Evolutionary conservation across 805 yeast species (phyloP).

Genomic region (Wickerhamomyces pijperi): DNA sequence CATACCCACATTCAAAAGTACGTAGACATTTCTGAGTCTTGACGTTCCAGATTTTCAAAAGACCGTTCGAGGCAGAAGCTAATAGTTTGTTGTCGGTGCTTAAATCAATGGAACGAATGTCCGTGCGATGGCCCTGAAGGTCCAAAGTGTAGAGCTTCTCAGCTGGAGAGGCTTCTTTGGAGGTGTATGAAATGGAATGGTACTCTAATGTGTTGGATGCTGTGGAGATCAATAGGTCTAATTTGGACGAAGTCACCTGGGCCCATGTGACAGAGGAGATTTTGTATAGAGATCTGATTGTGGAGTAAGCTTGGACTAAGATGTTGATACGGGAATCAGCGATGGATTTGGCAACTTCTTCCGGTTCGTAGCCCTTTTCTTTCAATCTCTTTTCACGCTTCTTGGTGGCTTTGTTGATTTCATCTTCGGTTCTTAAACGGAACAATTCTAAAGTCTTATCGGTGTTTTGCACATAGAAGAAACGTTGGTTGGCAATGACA

Average conservation of each 20-base stretch:
- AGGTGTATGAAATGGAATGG: constrained; percentile 49
- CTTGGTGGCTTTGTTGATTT: constrained; percentile 63
- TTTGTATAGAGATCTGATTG: constrained; percentile 53
- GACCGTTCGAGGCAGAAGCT: constrained; percentile 87
- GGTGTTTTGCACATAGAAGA: constrained; percentile 63
- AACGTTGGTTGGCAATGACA: constrained; percentile 22
- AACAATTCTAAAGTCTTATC: constrained; percentile 76
- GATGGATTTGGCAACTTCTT: constrained; percentile 43
- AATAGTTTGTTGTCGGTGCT: constrained; percentile 71
- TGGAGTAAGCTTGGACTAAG: constrained; percentile 57
- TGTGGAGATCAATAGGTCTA: constrained; percentile 56
- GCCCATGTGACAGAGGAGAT: constrained; percentile 64
- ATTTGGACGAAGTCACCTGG: constrained; percentile 28
- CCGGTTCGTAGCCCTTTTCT: constrained; percentile 56
- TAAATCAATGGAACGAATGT: constrained; percentile 72
- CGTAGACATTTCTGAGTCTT: constrained; percentile 66
- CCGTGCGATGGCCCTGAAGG: constrained; percentile 79
- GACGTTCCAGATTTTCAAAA: constrained; percentile 80
- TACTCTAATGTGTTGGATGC: constrained; percentile 68
- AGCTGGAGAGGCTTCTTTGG: constrained; percentile 37
- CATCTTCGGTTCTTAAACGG: constrained; percentile 65
- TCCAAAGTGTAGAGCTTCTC: constrained; percentile 51
- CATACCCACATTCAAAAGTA: constrained; percentile 83
- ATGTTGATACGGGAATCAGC: constrained; percentile 39
- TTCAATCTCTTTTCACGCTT: constrained; percentile 68